Base-by-base conservation (phyloP, 2,329 filamentous ascomycete genomes). In the Tolypocladium pustulatum region DNA sequence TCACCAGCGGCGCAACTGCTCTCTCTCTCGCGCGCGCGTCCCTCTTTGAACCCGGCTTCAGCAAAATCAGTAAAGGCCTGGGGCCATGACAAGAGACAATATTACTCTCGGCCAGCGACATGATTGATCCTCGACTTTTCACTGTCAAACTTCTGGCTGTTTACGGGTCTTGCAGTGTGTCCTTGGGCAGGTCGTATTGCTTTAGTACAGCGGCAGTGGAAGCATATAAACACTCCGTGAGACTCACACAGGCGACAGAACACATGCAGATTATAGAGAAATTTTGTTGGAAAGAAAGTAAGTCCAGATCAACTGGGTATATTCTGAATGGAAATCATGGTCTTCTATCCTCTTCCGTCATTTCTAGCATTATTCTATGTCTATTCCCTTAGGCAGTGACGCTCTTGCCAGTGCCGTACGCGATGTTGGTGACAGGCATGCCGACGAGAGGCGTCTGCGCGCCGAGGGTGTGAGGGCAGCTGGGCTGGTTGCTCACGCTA, bases 401-500 rank as follows among this genome's bases (percentile, higher is more conserved):
- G 56, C 62, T 68, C 57, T 75, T 67, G 54, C 81, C 81, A 20
- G 78, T 77, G 37, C 74, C 75, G 63, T 83, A 83, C 64, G 71
- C 66, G 60, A 83, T 76, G 69, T 83, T 81, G 67, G 75, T 75
- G 34, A 83, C 80, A 10, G 75, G 73, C 2, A 69, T 61, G 17
- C 65, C 67, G 1, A 69, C 57, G 30, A 62, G 60, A 3, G 61
- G 8, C 57, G 61, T 59, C 55, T 52, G 49, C 43, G 56, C 57
- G 49, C 79, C 80, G 30, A 82, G 73, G 27, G 65, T 66, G 64
- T 75, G 73, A 30, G 77, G 72, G 71, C 81, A 84, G 32, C 63
- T 67, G 10, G 81, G 73, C 73, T 83, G 81, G 73, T 83, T 83
- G 61, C 76, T 64, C 64, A 70, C 58, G 65, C 72, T 71, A 65